phyloP scores from a whole-genome alignment of 2,329 filamentous ascomycete genomes.

The Cercospora citrullina region DNA sequence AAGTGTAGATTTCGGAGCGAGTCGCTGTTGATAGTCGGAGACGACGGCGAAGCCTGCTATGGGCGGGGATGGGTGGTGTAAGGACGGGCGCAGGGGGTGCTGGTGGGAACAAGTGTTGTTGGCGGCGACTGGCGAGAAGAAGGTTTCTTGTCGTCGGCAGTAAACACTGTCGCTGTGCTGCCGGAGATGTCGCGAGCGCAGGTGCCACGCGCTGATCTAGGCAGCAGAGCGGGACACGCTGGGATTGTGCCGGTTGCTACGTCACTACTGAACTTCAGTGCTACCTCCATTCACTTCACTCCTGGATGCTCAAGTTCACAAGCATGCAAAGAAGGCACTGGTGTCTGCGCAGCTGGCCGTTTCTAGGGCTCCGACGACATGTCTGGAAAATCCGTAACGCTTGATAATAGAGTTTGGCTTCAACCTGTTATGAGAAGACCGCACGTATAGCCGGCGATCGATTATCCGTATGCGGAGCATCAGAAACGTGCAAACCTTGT shows the following conservation, averaged over 20 bases:
- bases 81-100: background rate
- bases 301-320: background rate
- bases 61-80: background rate
- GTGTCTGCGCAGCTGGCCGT: no score
- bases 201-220: constrained; percentile 7
- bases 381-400: no score
- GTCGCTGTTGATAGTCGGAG: background rate
- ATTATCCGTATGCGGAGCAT: no score
- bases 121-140: background rate
- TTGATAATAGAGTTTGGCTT: no score
- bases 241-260: constrained; percentile 1
- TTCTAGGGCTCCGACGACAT: no score
- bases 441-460: no score
- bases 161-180: constrained; percentile 4
- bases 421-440: no score
- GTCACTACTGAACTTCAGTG: constrained; percentile 6
- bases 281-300: background rate
- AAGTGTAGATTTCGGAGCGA: background rate
- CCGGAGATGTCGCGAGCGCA: constrained; percentile 4
- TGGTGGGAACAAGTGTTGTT: constrained; percentile 9
- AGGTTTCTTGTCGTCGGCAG: constrained; percentile 1
- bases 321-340: background rate
- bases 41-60: background rate
- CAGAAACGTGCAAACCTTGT: no score
- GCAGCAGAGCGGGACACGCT: background rate